A percentile compares a stretch with the other conserved stretches of the same genome.
phyloP scores from a whole-genome alignment of 768 basidiomycete species.

The Naematelia aurantialba region DNA sequence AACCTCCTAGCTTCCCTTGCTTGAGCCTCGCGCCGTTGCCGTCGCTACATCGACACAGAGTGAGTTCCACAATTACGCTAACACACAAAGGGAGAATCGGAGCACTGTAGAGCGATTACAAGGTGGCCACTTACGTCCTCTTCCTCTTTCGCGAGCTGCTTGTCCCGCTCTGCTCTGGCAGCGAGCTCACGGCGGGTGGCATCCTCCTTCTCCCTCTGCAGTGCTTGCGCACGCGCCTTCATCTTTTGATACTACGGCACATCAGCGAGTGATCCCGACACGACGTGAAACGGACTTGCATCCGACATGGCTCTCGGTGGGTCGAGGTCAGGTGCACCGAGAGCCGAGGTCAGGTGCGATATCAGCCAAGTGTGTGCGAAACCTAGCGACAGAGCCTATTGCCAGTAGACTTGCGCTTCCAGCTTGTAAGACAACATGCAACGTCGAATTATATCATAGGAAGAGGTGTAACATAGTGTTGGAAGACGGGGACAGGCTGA shows the following conservation, averaged over 20 bases:
- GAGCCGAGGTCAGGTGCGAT: background rate
- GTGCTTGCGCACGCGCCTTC: conserved; percentile 27
- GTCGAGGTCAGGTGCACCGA: background rate
- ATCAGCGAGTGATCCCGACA: background rate
- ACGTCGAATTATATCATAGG: too few species aligned
- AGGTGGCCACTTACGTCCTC: conserved; percentile 27
- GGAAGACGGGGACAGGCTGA: background rate
- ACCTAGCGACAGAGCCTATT: background rate
- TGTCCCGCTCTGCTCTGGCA: conserved; percentile 31
- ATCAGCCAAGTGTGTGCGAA: background rate
- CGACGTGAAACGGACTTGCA: conserved; percentile 5
- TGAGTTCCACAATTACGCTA: background rate
- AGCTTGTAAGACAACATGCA: too few species aligned
- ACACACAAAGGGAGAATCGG: background rate
- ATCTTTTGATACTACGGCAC: conserved; percentile 29
- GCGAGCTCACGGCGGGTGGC: conserved; percentile 29
- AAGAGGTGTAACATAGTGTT: too few species aligned
- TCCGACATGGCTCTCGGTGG: conserved; percentile 19
- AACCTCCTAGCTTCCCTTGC: conserved; percentile 29
- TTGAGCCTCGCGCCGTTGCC: conserved; percentile 25
- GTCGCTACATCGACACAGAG: background rate
- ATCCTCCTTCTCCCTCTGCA: conserved; percentile 36
- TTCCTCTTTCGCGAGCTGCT: conserved; percentile 28
- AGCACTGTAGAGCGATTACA: too few species aligned
- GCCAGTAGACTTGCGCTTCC: background rate